Evolutionary conservation across 805 yeast species (phyloP).

Genomic region (Torulaspora delbrueckii): DNA sequence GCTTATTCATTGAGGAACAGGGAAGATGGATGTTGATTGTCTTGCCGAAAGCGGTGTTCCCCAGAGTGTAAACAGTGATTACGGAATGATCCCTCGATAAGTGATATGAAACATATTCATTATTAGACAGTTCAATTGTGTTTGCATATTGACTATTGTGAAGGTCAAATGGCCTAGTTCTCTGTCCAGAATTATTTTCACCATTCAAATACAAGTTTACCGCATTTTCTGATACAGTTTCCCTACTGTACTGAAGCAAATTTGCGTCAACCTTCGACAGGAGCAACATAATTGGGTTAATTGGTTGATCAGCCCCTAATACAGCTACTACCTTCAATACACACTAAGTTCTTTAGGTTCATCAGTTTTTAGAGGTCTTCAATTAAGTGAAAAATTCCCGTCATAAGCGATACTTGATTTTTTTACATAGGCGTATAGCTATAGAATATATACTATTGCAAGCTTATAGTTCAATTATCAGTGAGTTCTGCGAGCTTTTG

Average conservation of each 20-base stretch:
- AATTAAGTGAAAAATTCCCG: background rate
- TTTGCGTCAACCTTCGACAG: constrained; percentile 30
- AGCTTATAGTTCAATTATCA: background rate
- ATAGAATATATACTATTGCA: background rate
- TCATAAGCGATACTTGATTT: constrained; percentile 4
- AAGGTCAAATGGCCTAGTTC: background rate
- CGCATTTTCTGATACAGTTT: constrained; percentile 11
- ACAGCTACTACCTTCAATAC: background rate
- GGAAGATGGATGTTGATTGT: constrained; percentile 28
- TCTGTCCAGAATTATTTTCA: background rate
- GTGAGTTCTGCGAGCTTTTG: constrained; percentile 9
- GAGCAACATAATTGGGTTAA: constrained; percentile 4
- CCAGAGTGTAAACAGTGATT: constrained; percentile 25
- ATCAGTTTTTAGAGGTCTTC: background rate
- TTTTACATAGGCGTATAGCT: background rate
- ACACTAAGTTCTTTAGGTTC: background rate
- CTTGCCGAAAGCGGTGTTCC: constrained; percentile 17
- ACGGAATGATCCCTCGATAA: constrained; percentile 19
- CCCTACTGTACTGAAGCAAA: constrained; percentile 20
- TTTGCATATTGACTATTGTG: constrained; percentile 22
- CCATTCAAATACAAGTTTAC: constrained; percentile 19
- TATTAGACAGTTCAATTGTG: constrained; percentile 15
- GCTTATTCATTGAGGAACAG: constrained; percentile 21
- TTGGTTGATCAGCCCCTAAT: background rate
- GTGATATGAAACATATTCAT: constrained; percentile 27